These are phyloP conservation scores for Coemansia sp. DNA, from an alignment of 371 early-diverging fungal species.

Conservation along the genomic window DNA sequence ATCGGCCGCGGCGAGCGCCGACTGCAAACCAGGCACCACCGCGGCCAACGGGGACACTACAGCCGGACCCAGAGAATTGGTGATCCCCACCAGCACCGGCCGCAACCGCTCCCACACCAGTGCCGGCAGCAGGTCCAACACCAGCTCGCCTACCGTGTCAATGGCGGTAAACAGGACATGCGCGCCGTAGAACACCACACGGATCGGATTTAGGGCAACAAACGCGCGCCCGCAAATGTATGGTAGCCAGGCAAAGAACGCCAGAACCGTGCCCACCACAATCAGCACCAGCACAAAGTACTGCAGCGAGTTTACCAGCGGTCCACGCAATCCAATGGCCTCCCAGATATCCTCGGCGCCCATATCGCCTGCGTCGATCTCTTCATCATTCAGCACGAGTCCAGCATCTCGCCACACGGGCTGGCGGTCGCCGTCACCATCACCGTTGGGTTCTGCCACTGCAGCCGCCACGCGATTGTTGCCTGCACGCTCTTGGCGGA, in stretches of 20 bases:
- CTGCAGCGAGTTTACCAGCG: constrained; percentile 69
- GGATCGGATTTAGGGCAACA: constrained; percentile 30
- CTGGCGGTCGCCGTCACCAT: background rate
- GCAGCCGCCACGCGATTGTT: background rate
- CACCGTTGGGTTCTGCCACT: background rate
- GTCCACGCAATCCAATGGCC: constrained; percentile 86
- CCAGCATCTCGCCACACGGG: background rate
- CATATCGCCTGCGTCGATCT: constrained; percentile 48
- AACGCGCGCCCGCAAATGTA: constrained; percentile 56
- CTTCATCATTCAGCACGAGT: constrained; percentile 1
- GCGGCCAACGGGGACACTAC: background rate
- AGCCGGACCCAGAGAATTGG: constrained; percentile 6
- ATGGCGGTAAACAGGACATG: constrained; percentile 12
- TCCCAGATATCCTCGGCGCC: constrained; percentile 82
- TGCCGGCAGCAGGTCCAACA: constrained; percentile 14
- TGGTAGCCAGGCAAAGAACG: constrained; percentile 73
- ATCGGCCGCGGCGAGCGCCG: constrained; percentile 5
- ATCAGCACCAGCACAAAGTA: constrained; percentile 76
- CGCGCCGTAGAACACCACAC: constrained; percentile 13
- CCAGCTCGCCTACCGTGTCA: constrained; percentile 23
- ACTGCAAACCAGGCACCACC: constrained; percentile 11
- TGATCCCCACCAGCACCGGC: constrained; percentile 1
- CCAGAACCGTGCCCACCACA: constrained; percentile 69
- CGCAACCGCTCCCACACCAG: constrained; percentile 14
- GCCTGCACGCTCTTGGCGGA: constrained; percentile 6